Evolutionary conservation across 2,329 filamentous ascomycete genomes (phyloP), one percentile per base, ranked within the genome.

Genomic region (Talaromyces amestolkiae): DNA sequence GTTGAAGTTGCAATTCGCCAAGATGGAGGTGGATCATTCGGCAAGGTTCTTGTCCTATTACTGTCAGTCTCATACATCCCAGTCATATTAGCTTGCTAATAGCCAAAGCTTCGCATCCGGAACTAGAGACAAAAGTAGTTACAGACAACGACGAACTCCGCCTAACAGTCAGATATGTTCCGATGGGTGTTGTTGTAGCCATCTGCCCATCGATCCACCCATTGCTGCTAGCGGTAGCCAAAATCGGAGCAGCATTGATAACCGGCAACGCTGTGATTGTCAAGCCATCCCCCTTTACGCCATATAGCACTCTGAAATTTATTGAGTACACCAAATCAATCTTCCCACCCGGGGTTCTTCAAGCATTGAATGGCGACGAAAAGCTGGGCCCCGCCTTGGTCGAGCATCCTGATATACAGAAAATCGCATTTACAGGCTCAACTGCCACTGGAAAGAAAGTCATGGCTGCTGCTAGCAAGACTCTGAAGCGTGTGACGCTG

Each of bases 381-480:
- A 80, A 82, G 6, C 75, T 87, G 11, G 86, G 86, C 13, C 83
- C 84, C 0, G 71, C 76, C 72, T 80, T 87, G 73, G 85, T 83
- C 0, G 74, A 79, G n/a, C 86, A 88, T 70, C 77, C 78, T 1
- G 82, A 79, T 13, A 83, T 87, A 70, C 79, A 81, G 63, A 86
- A 87, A 75, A 84, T 88, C 71, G 83, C 78, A 65, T 88, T 88
- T 71, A 88, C 85, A 0, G 85, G 86, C 2, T 86, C 84, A 0
- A 84, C 78, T 5, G 73, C 78, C 3, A 86, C 85, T 0, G 73
- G 84, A 68, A 81, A 82, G 68, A 77, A 76, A 54, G 80, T 86
- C 47, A 82, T 84, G 78, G 80, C 77, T 39, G 80, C 77, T 67
- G 83, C 81, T 66, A 79, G 82, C 9, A 78, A 77, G 69, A 85